Base-by-base conservation (phyloP, 441 rosid species). In the Adansonia rubrostipa region DNA sequence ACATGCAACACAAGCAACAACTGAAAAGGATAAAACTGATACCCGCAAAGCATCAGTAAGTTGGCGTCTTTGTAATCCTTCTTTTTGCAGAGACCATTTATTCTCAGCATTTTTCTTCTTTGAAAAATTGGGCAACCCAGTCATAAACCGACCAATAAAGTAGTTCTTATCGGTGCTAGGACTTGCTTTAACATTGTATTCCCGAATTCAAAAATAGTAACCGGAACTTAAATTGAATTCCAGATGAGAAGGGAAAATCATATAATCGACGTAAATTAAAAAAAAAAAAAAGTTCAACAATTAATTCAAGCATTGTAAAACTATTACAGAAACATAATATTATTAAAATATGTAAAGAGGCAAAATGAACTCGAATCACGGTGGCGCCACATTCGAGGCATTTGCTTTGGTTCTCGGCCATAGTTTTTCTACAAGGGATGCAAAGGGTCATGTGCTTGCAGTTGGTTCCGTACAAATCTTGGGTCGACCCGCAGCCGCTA, bases 11-110 rank as follows among this genome's bases (percentile, higher is more conserved):
- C 14, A 53, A 78, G n/a, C 75, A 73, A 78, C 44, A 48, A 20
- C 62, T 76, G 50, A 74, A 19, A 28, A 68, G 48, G 15, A 28
- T 6, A 66, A 48, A 56, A 57, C 50, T 24, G 70, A 57, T 92
- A 96, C 99, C 93, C 93, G 76, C 89, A 94, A 85, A 0, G 89
- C 70, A 80, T 96, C 97, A 20, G 93, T 89, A 66, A 91, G 83
- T 77, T 90, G 98, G 58, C 97, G 97, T 58, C 99, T 98, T 80
- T 87, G 97, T 6, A 93, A 86, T 47, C 97, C 97, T 28, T 96
- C 98, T 85, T 96, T 94, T 67, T 87, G 94, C 45, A 92, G 88
- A 62, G 88, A 80, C 99, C 99, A 94, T 82, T 87, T 92, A 78
- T 92, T 94, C 84, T 96, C 98, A 2, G 94, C 86, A 61, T 75